Base-by-base conservation (phyloP, 2,329 filamentous ascomycete genomes). In the Zymoseptoria brevis region DNA sequence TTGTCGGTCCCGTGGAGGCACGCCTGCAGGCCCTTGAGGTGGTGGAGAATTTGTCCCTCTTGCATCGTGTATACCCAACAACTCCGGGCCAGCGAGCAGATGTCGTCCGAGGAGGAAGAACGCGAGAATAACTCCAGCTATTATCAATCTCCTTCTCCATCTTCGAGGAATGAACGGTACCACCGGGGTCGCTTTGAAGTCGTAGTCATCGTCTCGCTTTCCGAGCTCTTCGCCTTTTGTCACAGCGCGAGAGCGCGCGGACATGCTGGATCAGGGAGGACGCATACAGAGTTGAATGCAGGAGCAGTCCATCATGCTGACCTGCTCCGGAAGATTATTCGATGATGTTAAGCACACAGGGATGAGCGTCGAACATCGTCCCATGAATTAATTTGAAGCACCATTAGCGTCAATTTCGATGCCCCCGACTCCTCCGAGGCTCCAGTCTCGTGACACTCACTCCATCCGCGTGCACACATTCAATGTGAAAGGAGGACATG, bases 171-270 rank as follows among this genome's bases (percentile, higher is more conserved):
- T 58, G 11, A 61, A 53, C 21, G 57, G 63, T 60, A 61, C 35
- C 29, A 73, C 73, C 24, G 68, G 72, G 13, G 66, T 64, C 19
- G 61, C 35, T 45, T 45, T 45, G 35, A 45, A 45, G 35, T 45
- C 35, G 35, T 83, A 81, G 71, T 86, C 83, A 71, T 87, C 84
- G 71, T 87, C 80, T 69, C 83, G 83, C 74, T 86, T 87, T 59
- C 83, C 83, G 60, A 85, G 77, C 76, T 86, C 83, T 73, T 84
- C 83, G 68, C 87, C 84, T 59, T 75, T 78, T 60, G 54, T 58
- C 19, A 61, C 45, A 57, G 60, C 57, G 29, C 64, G 64, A 35
- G 61, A 59, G 35, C 59, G 61, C 55, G 61, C 57, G 13, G 61
- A 54, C 57, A 61, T 61, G 53, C 54, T 59, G 56, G 35, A 45